These are phyloP conservation scores for Lipomyces kockii DNA, from an alignment of 805 yeast genomes.

Conservation along the genomic window DNA sequence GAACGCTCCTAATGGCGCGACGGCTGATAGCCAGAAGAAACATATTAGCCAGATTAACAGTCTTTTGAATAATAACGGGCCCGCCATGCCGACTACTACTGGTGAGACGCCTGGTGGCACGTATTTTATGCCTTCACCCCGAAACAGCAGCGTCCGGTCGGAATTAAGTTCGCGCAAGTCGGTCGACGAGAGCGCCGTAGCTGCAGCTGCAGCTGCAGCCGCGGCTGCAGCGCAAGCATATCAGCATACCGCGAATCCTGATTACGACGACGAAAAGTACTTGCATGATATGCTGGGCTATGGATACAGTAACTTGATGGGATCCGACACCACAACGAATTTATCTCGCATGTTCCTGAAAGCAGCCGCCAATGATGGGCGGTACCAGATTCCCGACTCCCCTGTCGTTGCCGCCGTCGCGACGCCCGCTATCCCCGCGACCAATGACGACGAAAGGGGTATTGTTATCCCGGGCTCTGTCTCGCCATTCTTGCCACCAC, in stretches of 20 bases:
- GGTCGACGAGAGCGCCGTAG: constrained; percentile 3
- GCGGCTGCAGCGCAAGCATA: constrained; percentile 25
- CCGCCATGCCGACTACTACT: constrained; percentile 10
- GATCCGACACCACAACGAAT: constrained; percentile 26
- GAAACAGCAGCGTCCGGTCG: constrained; percentile 25
- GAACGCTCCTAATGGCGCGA: constrained; percentile 4
- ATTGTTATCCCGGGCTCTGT: constrained; percentile 26
- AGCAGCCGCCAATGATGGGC: constrained; percentile 37
- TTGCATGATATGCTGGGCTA: constrained; percentile 33
- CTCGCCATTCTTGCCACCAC: constrained; percentile 9
- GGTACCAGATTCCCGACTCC: constrained; percentile 35
- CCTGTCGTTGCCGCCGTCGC: constrained; percentile 18
- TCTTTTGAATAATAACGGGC: constrained; percentile 16
- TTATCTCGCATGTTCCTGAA: constrained; percentile 35
- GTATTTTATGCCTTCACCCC: constrained; percentile 32
- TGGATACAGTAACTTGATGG: constrained; percentile 24
- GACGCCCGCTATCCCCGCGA: constrained; percentile 15
- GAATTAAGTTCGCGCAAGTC: constrained; percentile 19
- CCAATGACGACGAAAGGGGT: constrained; percentile 24
- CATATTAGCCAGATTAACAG: constrained; percentile 34
- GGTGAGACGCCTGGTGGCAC: constrained; percentile 14
- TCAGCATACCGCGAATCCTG: constrained; percentile 27
- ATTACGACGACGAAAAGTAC: constrained; percentile 35
- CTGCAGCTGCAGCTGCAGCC: constrained; percentile 26
- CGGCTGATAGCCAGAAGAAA: constrained; percentile 16